Evolutionary conservation across 805 yeast species (phyloP), one percentile per base, ranked within the genome.

Genomic region (Candida incommunis): DNA sequence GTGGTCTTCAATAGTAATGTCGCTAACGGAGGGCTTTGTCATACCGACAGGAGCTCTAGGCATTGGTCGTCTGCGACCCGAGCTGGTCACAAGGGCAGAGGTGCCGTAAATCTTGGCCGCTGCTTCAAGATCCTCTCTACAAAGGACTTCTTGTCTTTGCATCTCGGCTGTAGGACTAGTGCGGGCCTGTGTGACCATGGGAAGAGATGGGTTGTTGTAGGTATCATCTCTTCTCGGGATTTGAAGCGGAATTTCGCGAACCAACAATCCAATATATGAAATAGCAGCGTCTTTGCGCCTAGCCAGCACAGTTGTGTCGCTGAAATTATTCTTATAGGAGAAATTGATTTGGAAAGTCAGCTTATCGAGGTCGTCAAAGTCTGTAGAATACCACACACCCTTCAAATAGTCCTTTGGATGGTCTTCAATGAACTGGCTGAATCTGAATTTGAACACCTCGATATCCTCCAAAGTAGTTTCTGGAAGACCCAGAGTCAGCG

Each of bases 341-440:
- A 62, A 50, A 35, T 52, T 51, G 43, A 63, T 48, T 21, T 50
- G 48, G 37, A 66, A 44, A 4, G 49, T 44, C 44, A 62, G 24
- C 9, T 61, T 50, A 48, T 64, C 67, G 23, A 66, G 51, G 26
- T 62, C 66, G 3, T 62, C 56, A 35, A 53, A 50, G 43, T 55
- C 63, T 4, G 59, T 56, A 45, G 61, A 60, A 45, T 58, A 50
- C 49, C 46, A 59, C 2, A 62, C 56, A 21, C 54, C 55, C 3
- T 68, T 65, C 40, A 45, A 26, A 50, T 47, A 66, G 44, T 65
- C 68, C 24, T 69, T 58, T 16, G 60, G 54, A 48, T 66, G 60
- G 22, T 47, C 55, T 18, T 48, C 54, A 7, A 59, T 46, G 46
- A 64, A 66, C 46, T 54, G 51, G 31, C 49, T 46, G 23, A 65